Conservation (phyloP, 192 early-diverging fungal genomes). For the Allomyces javanicus region DNA sequence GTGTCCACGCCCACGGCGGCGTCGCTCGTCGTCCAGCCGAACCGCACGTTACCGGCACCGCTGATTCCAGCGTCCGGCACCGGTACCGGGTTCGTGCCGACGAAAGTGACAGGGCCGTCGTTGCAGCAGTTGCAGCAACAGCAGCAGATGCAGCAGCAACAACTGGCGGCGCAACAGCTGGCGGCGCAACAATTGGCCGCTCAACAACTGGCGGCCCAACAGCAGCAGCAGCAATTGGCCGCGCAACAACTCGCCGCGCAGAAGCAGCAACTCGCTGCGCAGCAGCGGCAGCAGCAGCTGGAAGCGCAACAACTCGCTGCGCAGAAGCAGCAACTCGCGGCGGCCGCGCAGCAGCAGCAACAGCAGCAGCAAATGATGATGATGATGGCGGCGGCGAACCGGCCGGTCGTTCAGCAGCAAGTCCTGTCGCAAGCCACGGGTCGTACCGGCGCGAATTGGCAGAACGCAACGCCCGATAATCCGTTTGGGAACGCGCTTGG, state of each 20-base stretch:
- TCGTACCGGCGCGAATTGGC: too few relatives aligned
- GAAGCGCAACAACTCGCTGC: neutral
- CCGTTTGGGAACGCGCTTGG: too few relatives aligned
- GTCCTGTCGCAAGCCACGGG: too few relatives aligned
- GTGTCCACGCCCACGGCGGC: neutral
- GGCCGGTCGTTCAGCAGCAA: too few relatives aligned
- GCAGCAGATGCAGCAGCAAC: neutral
- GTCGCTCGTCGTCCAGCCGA: neutral
- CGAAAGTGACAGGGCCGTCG: neutral
- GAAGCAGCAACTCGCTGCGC: too few relatives aligned
- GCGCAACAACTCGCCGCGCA: neutral
- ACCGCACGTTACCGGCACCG: neutral
- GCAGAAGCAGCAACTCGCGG: too few relatives aligned
- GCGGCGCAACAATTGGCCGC: neutral
- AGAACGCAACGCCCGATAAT: too few relatives aligned
- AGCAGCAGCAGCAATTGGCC: neutral
- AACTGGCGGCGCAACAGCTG: neutral
- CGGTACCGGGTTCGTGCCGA: neutral
- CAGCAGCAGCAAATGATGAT: too few relatives aligned
- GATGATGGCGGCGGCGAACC: too few relatives aligned
- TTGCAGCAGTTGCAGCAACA: neutral
- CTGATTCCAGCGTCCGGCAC: neutral
- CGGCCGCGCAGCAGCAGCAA: too few relatives aligned
- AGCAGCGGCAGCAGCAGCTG: neutral
- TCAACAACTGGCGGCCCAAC: neutral